Conservation (phyloP, 257 asterid species). For the Orobanche coerulescens region DNA sequence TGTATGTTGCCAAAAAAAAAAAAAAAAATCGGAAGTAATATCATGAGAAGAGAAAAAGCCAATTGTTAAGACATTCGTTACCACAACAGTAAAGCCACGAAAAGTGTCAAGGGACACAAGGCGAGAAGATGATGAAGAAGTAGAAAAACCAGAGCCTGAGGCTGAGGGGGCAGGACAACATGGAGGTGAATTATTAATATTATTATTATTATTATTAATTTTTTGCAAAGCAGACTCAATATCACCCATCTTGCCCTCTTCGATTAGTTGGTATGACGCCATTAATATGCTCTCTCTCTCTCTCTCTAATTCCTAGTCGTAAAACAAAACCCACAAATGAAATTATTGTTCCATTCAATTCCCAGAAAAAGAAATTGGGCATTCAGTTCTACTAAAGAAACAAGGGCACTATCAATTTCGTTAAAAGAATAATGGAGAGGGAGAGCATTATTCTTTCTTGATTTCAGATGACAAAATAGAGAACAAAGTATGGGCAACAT, state of each 20-base stretch:
- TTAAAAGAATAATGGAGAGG: not conserved
- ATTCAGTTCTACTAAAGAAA: too few species aligned
- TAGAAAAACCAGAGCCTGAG: not conserved
- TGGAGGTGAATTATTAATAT: too few species aligned
- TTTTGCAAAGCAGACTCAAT: slow-evolving; percentile 23
- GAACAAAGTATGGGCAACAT: not conserved
- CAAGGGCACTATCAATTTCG: not conserved
- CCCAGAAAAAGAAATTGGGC: too few species aligned
- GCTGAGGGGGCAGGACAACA: slow-evolving; percentile 12
- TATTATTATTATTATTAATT: not conserved
- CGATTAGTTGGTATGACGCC: slow-evolving; percentile 41
- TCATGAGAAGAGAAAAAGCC: not conserved
- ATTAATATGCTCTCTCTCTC: slow-evolving; percentile 6
- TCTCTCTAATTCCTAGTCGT: not conserved
- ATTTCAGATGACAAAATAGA: not conserved
- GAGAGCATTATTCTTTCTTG: not conserved
- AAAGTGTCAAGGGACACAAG: slow-evolving; percentile 4
- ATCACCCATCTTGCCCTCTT: not conserved
- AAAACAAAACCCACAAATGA: not conserved
- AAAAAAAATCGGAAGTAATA: not conserved
- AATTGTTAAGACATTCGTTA: not conserved
- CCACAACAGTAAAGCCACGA: slow-evolving; percentile 12
- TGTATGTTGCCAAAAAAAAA: not conserved
- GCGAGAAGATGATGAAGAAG: not conserved
- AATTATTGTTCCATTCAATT: not conserved